Conservation (phyloP, 139 green algal genomes). For the Eudorina sp. region DNA sequence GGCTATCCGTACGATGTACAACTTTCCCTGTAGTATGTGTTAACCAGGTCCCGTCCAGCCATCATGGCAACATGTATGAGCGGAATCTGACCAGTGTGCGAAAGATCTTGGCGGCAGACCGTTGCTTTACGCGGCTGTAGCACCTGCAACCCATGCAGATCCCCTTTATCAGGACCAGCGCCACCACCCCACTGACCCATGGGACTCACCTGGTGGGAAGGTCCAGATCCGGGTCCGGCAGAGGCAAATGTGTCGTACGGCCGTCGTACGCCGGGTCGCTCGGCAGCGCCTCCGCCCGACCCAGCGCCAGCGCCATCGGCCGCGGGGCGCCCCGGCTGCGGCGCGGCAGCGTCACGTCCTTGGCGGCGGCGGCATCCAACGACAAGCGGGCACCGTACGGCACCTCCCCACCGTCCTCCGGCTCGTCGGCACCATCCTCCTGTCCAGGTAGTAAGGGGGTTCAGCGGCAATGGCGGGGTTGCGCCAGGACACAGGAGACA, state of each 20-base stretch:
- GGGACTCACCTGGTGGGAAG: not conserved
- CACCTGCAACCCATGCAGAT: too few species aligned
- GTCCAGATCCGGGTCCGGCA: conserved; percentile 55
- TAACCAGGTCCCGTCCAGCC: too few species aligned
- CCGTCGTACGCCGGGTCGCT: conserved; percentile 8
- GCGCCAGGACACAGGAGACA: not conserved
- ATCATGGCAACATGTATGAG: too few species aligned
- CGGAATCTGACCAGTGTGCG: too few species aligned
- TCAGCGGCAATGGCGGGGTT: not conserved
- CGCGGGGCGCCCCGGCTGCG: not conserved
- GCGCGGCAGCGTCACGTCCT: conserved; percentile 31
- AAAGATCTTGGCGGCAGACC: too few species aligned
- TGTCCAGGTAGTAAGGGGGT: not conserved
- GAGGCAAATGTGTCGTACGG: conserved; percentile 42
- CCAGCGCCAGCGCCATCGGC: conserved; percentile 1
- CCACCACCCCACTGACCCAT: not conserved
- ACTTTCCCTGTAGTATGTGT: too few species aligned
- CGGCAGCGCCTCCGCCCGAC: not conserved
- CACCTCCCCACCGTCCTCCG: conserved; percentile 27
- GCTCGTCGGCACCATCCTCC: not conserved
- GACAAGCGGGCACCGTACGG: conserved; percentile 36
- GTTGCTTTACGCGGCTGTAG: too few species aligned
- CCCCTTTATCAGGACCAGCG: too few species aligned
- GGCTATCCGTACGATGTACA: too few species aligned
- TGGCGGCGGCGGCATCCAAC: conserved; percentile 27